Percentiles rank a stretch among this genome's conserved stretches.
Conservation (phyloP, 2,329 filamentous ascomycete genomes). For the Tolypocladium ophioglossoides region DNA sequence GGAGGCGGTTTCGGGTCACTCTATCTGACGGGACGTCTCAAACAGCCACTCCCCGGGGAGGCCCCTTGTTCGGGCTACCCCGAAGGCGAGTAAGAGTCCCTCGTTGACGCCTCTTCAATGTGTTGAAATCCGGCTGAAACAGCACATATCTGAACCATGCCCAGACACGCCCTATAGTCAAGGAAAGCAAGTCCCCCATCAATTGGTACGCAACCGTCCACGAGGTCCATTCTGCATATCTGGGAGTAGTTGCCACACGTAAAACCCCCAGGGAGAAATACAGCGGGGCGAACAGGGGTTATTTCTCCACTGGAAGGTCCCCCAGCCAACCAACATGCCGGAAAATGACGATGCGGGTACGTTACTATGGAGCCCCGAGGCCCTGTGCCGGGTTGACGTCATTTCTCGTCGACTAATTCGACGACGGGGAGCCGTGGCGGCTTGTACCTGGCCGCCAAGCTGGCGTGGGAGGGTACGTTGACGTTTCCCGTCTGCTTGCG, state of each 20-base stretch:
- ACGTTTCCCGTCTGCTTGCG: neutral
- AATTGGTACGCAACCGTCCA: too few relatives aligned
- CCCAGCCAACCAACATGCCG: conserved; percentile 2
- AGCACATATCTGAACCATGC: too few relatives aligned
- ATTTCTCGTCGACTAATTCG: conserved; percentile 7
- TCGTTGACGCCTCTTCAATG: neutral
- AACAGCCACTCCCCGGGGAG: neutral
- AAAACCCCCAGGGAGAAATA: neutral
- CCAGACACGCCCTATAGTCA: too few relatives aligned
- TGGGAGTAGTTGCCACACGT: too few relatives aligned
- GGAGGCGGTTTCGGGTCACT: too few relatives aligned
- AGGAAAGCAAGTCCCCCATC: too few relatives aligned
- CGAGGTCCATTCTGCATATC: neutral
- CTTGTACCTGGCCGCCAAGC: neutral
- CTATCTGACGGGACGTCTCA: neutral
- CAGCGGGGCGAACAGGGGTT: neutral
- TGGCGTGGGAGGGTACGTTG: neutral
- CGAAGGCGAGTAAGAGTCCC: too few relatives aligned
- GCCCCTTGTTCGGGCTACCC: neutral
- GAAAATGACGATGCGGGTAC: conserved; percentile 12
- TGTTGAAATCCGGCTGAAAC: too few relatives aligned
- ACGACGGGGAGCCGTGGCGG: neutral
- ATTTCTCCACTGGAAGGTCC: neutral
- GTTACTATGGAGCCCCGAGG: conserved; percentile 2
- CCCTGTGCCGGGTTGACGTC: conserved; percentile 17